These are phyloP conservation scores for Wickerhamomyces sp. DNA, from an alignment of 1,139 yeast species.

Conservation along the genomic window DNA sequence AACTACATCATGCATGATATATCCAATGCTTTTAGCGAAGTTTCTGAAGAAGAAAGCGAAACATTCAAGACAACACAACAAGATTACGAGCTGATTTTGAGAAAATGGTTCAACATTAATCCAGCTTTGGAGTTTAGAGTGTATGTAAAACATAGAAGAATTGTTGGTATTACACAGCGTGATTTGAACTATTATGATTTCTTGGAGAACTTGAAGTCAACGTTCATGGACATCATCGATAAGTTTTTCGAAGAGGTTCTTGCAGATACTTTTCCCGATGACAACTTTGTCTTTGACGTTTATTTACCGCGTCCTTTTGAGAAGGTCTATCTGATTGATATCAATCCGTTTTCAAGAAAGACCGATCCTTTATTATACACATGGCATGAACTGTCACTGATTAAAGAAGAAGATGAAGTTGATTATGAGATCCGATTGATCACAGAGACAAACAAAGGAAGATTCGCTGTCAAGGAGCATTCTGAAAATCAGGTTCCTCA, in stretches of 20 bases:
- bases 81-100: conserved; percentile 61
- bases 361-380: conserved; percentile 75
- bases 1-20: conserved; percentile 85
- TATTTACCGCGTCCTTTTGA: conserved; percentile 74
- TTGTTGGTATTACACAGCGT: conserved; percentile 78
- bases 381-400: conserved; percentile 68
- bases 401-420: conserved; percentile 30
- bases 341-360: conserved; percentile 77
- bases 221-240: conserved; percentile 45
- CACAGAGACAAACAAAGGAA: conserved; percentile 57
- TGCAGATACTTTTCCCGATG: conserved; percentile 46
- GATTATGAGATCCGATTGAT: conserved; percentile 62
- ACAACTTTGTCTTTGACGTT: conserved; percentile 66
- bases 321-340: conserved; percentile 66
- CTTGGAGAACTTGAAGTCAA: conserved; percentile 42
- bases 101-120: conserved; percentile 76
- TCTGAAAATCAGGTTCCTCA: conserved; percentile 88
- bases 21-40: conserved; percentile 58
- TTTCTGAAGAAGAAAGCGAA: conserved; percentile 21
- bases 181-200: conserved; percentile 81
- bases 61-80: conserved; percentile 21
- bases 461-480: conserved; percentile 77
- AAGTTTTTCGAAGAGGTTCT: conserved; percentile 49
- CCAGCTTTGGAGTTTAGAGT: conserved; percentile 91
- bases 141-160: conserved; percentile 56